Evolutionary conservation across 495 filamentous ascomycete genomes (phyloP).

Genomic region (Aspergillus diversus): DNA sequence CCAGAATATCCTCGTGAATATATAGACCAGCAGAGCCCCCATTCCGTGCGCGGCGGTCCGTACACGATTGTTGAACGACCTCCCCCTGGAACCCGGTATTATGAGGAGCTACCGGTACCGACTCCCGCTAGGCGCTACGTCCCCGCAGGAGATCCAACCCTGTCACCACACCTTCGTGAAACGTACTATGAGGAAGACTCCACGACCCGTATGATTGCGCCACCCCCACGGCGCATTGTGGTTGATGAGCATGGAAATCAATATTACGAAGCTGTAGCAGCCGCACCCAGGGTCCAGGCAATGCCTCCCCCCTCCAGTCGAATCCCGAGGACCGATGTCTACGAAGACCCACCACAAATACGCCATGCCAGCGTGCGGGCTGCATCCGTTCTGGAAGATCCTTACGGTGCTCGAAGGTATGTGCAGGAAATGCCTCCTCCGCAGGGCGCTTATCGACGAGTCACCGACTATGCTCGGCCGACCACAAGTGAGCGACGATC

Average conservation of each 20-base stretch:
- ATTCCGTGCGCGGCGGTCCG: conserved; percentile 59
- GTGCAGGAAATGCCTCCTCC: conserved; percentile 51
- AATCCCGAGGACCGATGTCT: conserved; percentile 37
- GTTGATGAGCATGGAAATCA: conserved; percentile 73
- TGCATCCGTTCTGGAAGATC: conserved; percentile 45
- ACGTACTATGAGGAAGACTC: conserved; percentile 45
- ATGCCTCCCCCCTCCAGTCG: conserved; percentile 55
- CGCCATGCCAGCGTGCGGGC: conserved; percentile 45
- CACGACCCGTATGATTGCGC: conserved; percentile 56
- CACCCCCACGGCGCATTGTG: conserved; percentile 64
- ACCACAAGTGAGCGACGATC: conserved; percentile 36
- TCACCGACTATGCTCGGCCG: conserved; percentile 45
- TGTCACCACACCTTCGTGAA: conserved; percentile 58
- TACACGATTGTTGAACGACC: conserved; percentile 61
- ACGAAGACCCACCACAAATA: conserved; percentile 40
- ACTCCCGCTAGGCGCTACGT: conserved; percentile 47
- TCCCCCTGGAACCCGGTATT: conserved; percentile 52
- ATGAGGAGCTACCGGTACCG: conserved; percentile 54
- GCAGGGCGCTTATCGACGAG: conserved; percentile 43
- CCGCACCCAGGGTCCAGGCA: conserved; percentile 46
- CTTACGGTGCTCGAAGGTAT: conserved; percentile 48
- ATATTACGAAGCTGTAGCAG: conserved; percentile 61
- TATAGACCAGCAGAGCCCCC: conserved; percentile 47
- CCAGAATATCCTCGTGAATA: conserved; percentile 54
- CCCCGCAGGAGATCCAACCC: conserved; percentile 56